phyloP scores from a whole-genome alignment of 202 grass and related monocot species.

The Panicum hallii region DNA sequence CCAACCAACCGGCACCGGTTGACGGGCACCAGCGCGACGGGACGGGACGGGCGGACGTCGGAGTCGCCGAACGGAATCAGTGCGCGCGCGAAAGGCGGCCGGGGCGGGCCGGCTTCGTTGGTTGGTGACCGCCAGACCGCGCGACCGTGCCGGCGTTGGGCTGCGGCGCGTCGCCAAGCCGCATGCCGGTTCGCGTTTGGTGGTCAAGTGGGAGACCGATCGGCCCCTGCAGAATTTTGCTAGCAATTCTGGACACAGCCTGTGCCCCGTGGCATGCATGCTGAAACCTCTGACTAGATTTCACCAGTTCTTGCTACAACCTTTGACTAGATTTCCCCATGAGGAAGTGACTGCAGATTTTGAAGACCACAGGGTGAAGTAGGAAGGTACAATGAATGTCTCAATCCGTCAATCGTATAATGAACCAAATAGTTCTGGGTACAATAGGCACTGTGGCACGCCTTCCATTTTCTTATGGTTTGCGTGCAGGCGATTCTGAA shows the following conservation, averaged over 20 bases:
- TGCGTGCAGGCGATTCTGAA: neutral
- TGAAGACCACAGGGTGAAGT: neutral
- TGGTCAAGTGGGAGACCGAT: neutral
- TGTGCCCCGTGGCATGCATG: neutral
- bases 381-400: neutral
- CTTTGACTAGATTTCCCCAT: neutral
- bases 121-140: neutral
- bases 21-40: neutral
- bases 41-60: conserved; percentile 15
- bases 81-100: conserved; percentile 12
- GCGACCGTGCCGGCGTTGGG: no score
- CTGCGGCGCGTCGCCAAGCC: no score
- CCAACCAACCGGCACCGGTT: conserved; percentile 25
- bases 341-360: neutral
- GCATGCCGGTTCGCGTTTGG: neutral
- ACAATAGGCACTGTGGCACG: neutral
- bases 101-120: neutral
- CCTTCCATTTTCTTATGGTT: neutral
- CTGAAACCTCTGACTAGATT: no score
- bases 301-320: neutral
- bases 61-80: conserved; percentile 30
- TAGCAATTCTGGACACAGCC: neutral
- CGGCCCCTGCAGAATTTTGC: neutral
- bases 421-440: neutral
- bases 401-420: neutral